Conservation (phyloP, 495 filamentous ascomycete genomes). For the Trichoderma gamsii region DNA sequence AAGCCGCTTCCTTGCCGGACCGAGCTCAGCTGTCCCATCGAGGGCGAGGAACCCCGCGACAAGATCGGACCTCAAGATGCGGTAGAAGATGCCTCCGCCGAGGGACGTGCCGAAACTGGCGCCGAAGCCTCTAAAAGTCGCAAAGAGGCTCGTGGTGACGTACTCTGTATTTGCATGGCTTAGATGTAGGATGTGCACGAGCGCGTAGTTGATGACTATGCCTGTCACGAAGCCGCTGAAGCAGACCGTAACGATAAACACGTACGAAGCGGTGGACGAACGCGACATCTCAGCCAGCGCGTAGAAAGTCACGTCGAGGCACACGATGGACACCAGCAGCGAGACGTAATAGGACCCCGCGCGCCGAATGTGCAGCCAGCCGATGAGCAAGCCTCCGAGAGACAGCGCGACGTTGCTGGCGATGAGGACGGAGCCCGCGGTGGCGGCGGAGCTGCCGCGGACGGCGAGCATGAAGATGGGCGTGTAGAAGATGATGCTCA, state of each 20-base stretch:
- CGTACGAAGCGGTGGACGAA: conserved; percentile 32
- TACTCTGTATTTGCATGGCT: conserved; percentile 56
- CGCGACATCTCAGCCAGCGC: conserved; percentile 47
- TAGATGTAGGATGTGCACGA: conserved; percentile 70
- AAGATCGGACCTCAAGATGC: conserved; percentile 51
- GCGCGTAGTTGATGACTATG: conserved; percentile 66
- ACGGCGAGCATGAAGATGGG: conserved; percentile 71
- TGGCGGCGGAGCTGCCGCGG: conserved; percentile 55
- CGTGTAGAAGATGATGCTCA: conserved; percentile 70
- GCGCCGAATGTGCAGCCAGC: conserved; percentile 63
- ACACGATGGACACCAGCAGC: conserved; percentile 44
- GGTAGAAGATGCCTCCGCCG: conserved; percentile 66
- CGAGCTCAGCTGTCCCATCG: conserved; percentile 32
- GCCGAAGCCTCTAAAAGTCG: conserved; percentile 69
- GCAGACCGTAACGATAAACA: conserved; percentile 54
- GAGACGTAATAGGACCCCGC: conserved; percentile 59
- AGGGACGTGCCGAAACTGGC: conserved; percentile 71
- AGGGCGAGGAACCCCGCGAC: conserved; percentile 47
- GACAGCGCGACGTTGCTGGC: conserved; percentile 74
- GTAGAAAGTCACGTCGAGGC: conserved; percentile 49
- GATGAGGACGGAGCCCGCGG: conserved; percentile 64
- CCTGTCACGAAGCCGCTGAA: conserved; percentile 64
- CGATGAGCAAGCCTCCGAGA: conserved; percentile 60
- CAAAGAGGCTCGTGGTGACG: conserved; percentile 61
- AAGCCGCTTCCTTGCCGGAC: conserved; percentile 45